These are phyloP conservation scores for Colletotrichum sojae DNA, from an alignment of 2,329 filamentous ascomycete genomes.

Conservation along the genomic window DNA sequence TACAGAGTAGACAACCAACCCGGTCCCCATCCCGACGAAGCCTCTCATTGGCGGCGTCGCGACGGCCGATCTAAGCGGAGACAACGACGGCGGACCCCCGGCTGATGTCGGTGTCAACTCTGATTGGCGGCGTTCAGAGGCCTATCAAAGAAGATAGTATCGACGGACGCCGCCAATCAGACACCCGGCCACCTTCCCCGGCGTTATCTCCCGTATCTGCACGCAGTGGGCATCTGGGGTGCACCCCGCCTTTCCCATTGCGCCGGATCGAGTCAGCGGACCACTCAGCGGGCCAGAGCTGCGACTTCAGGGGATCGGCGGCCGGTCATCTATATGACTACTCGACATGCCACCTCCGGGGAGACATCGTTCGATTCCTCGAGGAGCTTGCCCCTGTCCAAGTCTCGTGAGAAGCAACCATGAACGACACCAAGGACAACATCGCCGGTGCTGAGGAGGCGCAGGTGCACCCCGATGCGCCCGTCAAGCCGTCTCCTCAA, in stretches of 20 bases:
- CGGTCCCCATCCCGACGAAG: neutral
- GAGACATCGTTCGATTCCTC: neutral
- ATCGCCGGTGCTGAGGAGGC: slow-evolving; percentile 18
- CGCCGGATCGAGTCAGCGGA: slow-evolving; percentile 28
- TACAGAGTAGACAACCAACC: neutral
- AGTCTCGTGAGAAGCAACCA: neutral
- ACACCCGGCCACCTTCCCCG: slow-evolving; percentile 25
- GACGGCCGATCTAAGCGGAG: slow-evolving; percentile 25
- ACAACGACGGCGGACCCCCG: neutral
- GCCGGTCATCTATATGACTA: slow-evolving; percentile 25
- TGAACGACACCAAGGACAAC: slow-evolving; percentile 36
- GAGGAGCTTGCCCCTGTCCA: neutral
- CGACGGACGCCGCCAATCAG: slow-evolving; percentile 43
- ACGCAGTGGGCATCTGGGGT: neutral
- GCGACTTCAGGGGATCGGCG: neutral
- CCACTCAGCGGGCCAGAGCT: neutral
- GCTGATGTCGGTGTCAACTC: slow-evolving; percentile 16
- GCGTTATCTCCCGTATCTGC: slow-evolving; percentile 42
- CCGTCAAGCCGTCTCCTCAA: neutral
- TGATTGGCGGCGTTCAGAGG: slow-evolving; percentile 30
- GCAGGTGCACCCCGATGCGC: slow-evolving; percentile 5
- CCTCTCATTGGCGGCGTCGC: slow-evolving; percentile 29
- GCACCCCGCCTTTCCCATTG: slow-evolving; percentile 9
- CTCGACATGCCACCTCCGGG: neutral
- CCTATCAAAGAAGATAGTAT: slow-evolving; percentile 19